Evolutionary conservation across 306 rosid genomes (phyloP).

Genomic region (Sicyos edulis): DNA sequence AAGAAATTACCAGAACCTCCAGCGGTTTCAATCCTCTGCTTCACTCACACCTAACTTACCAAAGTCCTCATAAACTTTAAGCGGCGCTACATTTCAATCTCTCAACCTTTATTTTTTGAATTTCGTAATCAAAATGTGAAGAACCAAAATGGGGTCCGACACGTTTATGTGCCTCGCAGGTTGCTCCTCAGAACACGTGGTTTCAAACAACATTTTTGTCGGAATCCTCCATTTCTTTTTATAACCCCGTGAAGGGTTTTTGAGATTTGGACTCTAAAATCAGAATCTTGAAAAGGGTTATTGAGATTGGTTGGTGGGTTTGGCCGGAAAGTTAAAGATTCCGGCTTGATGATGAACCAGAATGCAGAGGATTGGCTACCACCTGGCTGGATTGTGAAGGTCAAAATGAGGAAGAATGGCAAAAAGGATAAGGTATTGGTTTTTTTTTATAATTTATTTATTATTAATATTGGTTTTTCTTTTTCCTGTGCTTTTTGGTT

Average conservation of each 20-base stretch:
- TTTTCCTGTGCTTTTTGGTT: not conserved
- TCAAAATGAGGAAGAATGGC: constrained; percentile 51
- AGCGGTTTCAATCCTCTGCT: constrained; percentile 15
- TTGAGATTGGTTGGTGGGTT: constrained; percentile 18
- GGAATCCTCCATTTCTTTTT: constrained; percentile 5
- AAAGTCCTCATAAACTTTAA: not conserved
- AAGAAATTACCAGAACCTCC: not conserved
- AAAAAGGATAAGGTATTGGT: constrained; percentile 55
- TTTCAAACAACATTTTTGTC: constrained; percentile 22
- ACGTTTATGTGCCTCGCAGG: constrained; percentile 14
- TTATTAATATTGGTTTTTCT: not conserved
- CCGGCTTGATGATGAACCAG: constrained; percentile 39
- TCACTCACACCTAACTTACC: not conserved
- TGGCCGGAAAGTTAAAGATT: constrained; percentile 13
- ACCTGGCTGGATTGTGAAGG: constrained; percentile 59
- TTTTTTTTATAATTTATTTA: not conserved
- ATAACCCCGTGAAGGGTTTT: not conserved
- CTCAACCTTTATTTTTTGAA: too few relatives aligned
- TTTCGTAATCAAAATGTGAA: not conserved
- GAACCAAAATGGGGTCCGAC: constrained; percentile 21
- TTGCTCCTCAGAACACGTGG: constrained; percentile 27
- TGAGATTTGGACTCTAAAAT: constrained; percentile 13
- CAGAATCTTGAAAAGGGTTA: constrained; percentile 16
- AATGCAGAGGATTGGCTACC: constrained; percentile 49
- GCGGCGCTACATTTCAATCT: not conserved